phyloP scores from a whole-genome alignment of 1,284 basidiomycete genomes.

The Puccinia novopanici region DNA sequence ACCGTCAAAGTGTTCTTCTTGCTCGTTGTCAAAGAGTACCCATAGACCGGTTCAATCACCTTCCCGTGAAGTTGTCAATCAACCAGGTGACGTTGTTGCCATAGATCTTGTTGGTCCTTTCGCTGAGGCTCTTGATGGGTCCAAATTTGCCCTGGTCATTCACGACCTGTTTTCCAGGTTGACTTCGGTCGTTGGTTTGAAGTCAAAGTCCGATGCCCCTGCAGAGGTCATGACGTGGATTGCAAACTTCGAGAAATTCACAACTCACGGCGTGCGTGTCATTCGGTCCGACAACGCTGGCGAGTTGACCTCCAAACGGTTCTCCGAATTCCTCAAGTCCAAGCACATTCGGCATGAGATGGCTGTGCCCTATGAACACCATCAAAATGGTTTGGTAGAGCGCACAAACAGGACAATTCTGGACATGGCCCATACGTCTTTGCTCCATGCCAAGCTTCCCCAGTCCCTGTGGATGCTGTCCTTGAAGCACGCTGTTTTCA shows the following conservation, averaged over 20 bases:
- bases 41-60: neutral
- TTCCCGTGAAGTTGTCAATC: neutral
- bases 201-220: neutral
- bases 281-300: constrained; percentile 10
- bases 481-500: neutral
- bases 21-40: neutral
- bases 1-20: neutral
- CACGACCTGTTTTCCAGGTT: neutral
- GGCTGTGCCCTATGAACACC: constrained; percentile 15
- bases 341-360: neutral
- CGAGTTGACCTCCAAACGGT: neutral
- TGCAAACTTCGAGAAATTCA: neutral
- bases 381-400: constrained; percentile 30
- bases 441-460: neutral
- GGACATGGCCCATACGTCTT: neutral
- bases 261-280: neutral
- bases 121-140: neutral
- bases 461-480: neutral
- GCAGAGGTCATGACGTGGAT: neutral
- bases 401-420: too few species aligned
- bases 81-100: neutral
- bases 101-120: neutral
- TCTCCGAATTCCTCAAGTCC: neutral
- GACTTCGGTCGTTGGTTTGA: neutral
- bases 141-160: neutral